phyloP scores from a whole-genome alignment of 352 stramenopile genomes.

The Globisporangium lucens region DNA sequence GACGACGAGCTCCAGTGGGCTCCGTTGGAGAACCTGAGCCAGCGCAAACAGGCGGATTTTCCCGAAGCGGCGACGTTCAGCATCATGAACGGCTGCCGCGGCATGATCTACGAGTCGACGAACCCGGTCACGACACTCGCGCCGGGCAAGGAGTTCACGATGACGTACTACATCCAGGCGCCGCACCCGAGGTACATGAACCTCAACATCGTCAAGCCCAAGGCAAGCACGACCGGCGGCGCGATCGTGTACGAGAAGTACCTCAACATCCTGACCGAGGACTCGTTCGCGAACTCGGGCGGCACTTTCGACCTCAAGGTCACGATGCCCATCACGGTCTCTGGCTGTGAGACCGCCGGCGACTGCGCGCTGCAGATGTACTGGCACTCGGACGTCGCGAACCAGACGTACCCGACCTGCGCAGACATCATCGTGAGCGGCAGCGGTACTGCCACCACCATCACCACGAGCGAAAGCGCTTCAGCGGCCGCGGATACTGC shows the following conservation, averaged over 20 bases:
- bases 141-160: constrained; percentile 36
- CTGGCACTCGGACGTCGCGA: constrained; percentile 56
- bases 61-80: constrained; percentile 43
- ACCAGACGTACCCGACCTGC: constrained; percentile 62
- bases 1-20: constrained; percentile 48
- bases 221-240: constrained; percentile 33
- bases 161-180: constrained; percentile 55
- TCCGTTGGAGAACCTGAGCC: constrained; percentile 49
- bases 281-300: constrained; percentile 32
- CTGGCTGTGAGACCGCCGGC: constrained; percentile 35
- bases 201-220: constrained; percentile 55
- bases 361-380: constrained; percentile 61
- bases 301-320: constrained; percentile 28
- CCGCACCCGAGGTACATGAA: constrained; percentile 51
- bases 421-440: constrained; percentile 13
- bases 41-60: constrained; percentile 44
- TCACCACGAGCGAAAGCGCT: constrained; percentile 8
- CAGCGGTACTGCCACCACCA: constrained; percentile 15
- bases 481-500: constrained; percentile 6
- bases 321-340: constrained; percentile 42
- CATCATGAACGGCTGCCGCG: constrained; percentile 59
- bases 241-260: constrained; percentile 51
- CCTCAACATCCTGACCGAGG: constrained; percentile 11
- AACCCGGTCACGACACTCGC: constrained; percentile 45
- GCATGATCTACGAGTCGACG: constrained; percentile 45